Evolutionary conservation across 768 basidiomycete genomes (phyloP), one percentile per base, ranked within the genome.

Genomic region (Amanita polypyramis): DNA sequence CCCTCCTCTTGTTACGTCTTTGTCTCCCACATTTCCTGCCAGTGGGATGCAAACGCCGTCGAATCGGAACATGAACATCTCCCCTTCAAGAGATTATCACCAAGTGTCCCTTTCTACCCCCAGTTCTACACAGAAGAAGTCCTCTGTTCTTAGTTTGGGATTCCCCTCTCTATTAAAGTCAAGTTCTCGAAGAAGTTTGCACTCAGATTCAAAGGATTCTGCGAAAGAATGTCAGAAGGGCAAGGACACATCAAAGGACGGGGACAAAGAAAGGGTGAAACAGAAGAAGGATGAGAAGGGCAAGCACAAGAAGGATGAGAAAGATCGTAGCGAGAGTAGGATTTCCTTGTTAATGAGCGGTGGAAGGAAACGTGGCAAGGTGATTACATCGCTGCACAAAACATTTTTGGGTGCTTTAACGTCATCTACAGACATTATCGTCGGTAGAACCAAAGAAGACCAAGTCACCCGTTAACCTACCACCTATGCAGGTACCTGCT

Each of bases 401-500:
- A 46, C 7, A 29, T n/a, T 34, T 43, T 37, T 49, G 27, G 51
- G 39, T 54, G 27, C 58, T 48, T 55, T 41, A 51, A 44, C 40
- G 40, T 43, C 21, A 21, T 45, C 58, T 46, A 11, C 60, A 93
- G 92, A 94, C 89, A 10, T 62, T 90, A 40, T 93, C 91, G 14
- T 88, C 84, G 12, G 74, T 78, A 20, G 90, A 93, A 54, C 76
- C 85, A 43, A 81, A 82, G 62, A 90, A 88, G 60, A 68, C 73
- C 29, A 76, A 79, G 57, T 75, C 79, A 15, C 76, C 82, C 39
- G 75, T 85, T 50, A 75, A 73, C 58, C 66, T 95, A 55, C 93
- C 93, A 11, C 93, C 93, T 17, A 84, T 95, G 79, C 91, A 94
- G 59, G 87, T 95, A 59, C 72, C 84, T 29, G 90, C 87, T 12